Conservation (phyloP, 2,329 filamentous ascomycete species). For the Xylariaceae sp. region DNA sequence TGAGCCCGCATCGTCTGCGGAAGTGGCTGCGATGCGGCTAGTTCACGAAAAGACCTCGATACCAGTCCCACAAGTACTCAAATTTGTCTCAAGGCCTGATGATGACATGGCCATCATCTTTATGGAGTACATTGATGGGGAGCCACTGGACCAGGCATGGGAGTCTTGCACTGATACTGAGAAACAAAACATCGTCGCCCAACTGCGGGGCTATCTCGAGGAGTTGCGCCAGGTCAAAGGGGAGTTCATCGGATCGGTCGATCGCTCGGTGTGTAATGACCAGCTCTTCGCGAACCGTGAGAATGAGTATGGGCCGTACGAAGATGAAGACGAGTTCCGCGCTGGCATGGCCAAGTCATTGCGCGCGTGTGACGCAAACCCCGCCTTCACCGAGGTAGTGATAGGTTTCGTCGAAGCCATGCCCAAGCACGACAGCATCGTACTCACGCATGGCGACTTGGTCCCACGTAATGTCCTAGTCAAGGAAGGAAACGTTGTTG, state of each 20-base stretch:
- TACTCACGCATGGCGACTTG: conserved; percentile 4
- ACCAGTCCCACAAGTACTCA: too few relatives aligned
- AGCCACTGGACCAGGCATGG: background rate
- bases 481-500: background rate
- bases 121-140: background rate
- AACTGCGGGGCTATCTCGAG: background rate
- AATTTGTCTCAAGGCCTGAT: too few relatives aligned
- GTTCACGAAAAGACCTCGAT: background rate
- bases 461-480: background rate
- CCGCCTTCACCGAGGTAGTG: too few relatives aligned
- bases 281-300: too few relatives aligned
- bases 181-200: background rate
- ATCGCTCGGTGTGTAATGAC: too few relatives aligned
- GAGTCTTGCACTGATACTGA: background rate
- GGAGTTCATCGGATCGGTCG: background rate
- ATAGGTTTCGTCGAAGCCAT: too few relatives aligned
- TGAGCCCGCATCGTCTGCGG: too few relatives aligned
- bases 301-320: background rate
- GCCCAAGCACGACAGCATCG: background rate
- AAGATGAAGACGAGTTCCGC: background rate
- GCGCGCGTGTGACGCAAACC: too few relatives aligned
- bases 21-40: too few relatives aligned
- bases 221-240: background rate
- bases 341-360: too few relatives aligned
- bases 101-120: background rate